phyloP scores from a whole-genome alignment of 176 grass and related monocot species.

The Rhynchospora breviuscula region DNA sequence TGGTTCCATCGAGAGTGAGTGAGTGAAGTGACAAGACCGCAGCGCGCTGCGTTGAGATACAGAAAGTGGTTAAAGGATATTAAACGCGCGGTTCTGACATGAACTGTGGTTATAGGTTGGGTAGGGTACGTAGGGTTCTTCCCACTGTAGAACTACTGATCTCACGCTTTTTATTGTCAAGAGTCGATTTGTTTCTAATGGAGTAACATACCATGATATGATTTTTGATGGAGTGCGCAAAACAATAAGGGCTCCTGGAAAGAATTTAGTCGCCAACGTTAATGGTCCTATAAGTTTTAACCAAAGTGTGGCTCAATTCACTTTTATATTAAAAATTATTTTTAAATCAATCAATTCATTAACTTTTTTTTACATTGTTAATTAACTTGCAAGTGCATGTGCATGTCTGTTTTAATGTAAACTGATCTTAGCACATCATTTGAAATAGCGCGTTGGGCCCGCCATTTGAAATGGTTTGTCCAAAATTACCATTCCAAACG shows the following conservation, averaged over 20 bases:
- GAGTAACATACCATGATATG: not conserved
- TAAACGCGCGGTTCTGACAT: not conserved
- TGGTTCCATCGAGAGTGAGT: conserved; percentile 42
- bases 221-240: not conserved
- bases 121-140: not conserved
- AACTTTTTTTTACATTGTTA: too few relatives aligned
- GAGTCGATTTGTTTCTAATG: not conserved
- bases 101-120: not conserved
- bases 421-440: too few relatives aligned
- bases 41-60: not conserved
- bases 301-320: too few relatives aligned
- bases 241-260: not conserved
- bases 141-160: not conserved
- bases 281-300: not conserved
- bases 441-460: too few relatives aligned
- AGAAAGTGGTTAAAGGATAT: not conserved
- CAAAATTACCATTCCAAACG: too few relatives aligned
- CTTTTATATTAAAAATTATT: too few relatives aligned
- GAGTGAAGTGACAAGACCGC: conserved; percentile 23
- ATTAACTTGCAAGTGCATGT: too few relatives aligned
- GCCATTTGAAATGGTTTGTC: too few relatives aligned
- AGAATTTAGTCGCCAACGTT: not conserved
- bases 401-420: too few relatives aligned
- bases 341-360: too few relatives aligned
- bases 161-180: not conserved